phyloP scores from a whole-genome alignment of 2,329 filamentous ascomycete genomes.

The Alternaria sp. region DNA sequence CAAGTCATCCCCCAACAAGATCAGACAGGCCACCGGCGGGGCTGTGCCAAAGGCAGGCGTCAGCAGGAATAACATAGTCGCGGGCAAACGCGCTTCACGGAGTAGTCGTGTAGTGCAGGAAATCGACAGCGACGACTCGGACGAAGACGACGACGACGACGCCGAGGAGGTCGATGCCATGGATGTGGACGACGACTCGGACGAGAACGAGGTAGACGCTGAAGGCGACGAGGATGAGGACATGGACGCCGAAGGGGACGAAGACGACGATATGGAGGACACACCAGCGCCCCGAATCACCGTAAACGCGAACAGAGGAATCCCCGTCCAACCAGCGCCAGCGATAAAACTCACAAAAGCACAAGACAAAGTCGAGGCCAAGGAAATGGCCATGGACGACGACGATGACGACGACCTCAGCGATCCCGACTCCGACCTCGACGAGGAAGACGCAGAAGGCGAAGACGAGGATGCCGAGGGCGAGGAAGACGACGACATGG shows the following conservation, averaged over 20 bases:
- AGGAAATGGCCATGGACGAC: slow-evolving; percentile 61
- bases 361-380: slow-evolving; percentile 57
- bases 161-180: slow-evolving; percentile 53
- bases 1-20: slow-evolving; percentile 60
- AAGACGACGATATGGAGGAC: slow-evolving; percentile 50
- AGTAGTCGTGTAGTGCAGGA: slow-evolving; percentile 52
- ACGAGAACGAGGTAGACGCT: slow-evolving; percentile 49
- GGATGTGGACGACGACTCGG: slow-evolving; percentile 52
- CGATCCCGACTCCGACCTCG: slow-evolving; percentile 51
- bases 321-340: slow-evolving; percentile 48
- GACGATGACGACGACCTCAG: slow-evolving; percentile 57
- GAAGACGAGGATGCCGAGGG: slow-evolving; percentile 54
- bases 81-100: slow-evolving; percentile 50
- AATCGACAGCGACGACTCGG: slow-evolving; percentile 54
- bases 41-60: slow-evolving; percentile 39
- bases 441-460: slow-evolving; percentile 60
- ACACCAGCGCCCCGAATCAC: slow-evolving; percentile 41
- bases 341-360: slow-evolving; percentile 45
- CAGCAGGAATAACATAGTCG: slow-evolving; percentile 49
- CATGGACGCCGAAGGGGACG: slow-evolving; percentile 50
- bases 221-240: slow-evolving; percentile 53
- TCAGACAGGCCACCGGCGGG: slow-evolving; percentile 57
- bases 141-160: slow-evolving; percentile 54
- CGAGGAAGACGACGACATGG: slow-evolving; percentile 53
- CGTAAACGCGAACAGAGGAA: slow-evolving; percentile 31